Evolutionary conservation across 352 stramenopile genomes (phyloP).

Genomic region (Pythium aristosporum): DNA sequence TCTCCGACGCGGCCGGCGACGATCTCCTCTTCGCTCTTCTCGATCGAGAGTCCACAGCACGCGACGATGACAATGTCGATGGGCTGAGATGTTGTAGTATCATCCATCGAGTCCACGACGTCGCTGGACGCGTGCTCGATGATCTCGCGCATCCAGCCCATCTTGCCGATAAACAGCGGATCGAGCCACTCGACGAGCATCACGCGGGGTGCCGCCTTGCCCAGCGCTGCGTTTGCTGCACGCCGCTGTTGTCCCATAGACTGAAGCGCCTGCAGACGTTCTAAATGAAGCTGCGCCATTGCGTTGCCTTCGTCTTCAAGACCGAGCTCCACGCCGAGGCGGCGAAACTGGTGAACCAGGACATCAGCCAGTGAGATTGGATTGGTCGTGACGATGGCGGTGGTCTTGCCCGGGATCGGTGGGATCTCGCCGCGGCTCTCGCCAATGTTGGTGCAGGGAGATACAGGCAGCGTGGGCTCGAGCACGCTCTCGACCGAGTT

Average conservation of each 20-base stretch:
- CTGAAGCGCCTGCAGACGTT: constrained; percentile 31
- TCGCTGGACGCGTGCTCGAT: constrained; percentile 27
- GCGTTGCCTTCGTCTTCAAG: constrained; percentile 38
- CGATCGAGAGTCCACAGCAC: constrained; percentile 52
- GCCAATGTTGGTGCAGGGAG: neutral
- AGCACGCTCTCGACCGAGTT: constrained; percentile 40
- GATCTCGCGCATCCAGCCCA: constrained; percentile 71
- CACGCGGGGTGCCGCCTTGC: constrained; percentile 30
- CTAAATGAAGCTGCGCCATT: constrained; percentile 35
- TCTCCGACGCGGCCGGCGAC: constrained; percentile 34
- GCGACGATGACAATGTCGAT: constrained; percentile 61
- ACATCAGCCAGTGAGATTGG: constrained; percentile 44
- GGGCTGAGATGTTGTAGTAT: neutral
- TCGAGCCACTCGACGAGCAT: constrained; percentile 76
- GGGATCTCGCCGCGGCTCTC: constrained; percentile 16
- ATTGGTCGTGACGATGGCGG: constrained; percentile 48
- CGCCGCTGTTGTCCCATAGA: constrained; percentile 18
- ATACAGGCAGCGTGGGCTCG: neutral
- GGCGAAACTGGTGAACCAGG: constrained; percentile 48
- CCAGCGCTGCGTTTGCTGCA: constrained; percentile 7
- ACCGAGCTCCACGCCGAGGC: constrained; percentile 46
- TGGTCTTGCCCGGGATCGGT: constrained; percentile 25
- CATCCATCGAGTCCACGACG: constrained; percentile 17
- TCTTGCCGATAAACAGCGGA: constrained; percentile 58
- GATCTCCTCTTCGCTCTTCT: constrained; percentile 46